phyloP scores from a whole-genome alignment of 805 yeast species.

The Kluyveromyces wickerhamii region DNA sequence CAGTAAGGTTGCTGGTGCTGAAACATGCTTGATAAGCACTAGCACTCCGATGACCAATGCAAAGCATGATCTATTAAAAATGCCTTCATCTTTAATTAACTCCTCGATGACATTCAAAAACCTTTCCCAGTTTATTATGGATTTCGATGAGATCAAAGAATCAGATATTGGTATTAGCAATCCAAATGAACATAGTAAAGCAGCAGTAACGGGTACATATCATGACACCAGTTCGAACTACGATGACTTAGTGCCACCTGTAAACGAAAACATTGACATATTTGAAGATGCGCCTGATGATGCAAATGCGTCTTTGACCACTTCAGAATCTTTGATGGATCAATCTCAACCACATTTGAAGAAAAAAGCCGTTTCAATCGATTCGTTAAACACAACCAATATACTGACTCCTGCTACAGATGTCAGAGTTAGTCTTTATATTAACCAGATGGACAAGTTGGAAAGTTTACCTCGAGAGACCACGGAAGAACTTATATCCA shows the following conservation, averaged over 20 bases:
- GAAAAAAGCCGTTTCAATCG: slow-evolving; percentile 28
- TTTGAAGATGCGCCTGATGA: slow-evolving; percentile 29
- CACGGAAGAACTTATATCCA: slow-evolving; percentile 28
- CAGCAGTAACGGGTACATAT: too few relatives aligned
- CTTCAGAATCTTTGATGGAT: slow-evolving; percentile 16
- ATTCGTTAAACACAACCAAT: slow-evolving; percentile 24
- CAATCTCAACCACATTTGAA: slow-evolving; percentile 19
- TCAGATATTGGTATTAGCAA: too few relatives aligned
- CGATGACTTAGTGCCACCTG: slow-evolving; percentile 7
- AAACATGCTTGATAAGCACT: neutral
- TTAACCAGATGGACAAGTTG: slow-evolving; percentile 13
- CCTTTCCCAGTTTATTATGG: slow-evolving; percentile 13
- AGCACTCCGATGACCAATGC: slow-evolving; percentile 4
- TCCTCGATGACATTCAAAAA: slow-evolving; percentile 25
- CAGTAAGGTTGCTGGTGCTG: neutral
- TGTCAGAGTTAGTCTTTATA: slow-evolving; percentile 28
- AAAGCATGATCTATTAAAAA: slow-evolving; percentile 11
- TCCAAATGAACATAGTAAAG: too few relatives aligned
- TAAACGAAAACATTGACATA: slow-evolving; percentile 17
- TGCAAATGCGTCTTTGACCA: slow-evolving; percentile 16
- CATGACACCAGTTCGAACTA: slow-evolving; percentile 4
- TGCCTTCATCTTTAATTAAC: slow-evolving; percentile 21
- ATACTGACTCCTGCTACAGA: slow-evolving; percentile 26
- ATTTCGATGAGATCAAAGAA: slow-evolving; percentile 1
- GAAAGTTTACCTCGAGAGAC: slow-evolving; percentile 24